Evolutionary conservation across 345 rosid genomes (phyloP), one percentile per base, ranked within the genome.

Genomic region (Pistacia integerrima): DNA sequence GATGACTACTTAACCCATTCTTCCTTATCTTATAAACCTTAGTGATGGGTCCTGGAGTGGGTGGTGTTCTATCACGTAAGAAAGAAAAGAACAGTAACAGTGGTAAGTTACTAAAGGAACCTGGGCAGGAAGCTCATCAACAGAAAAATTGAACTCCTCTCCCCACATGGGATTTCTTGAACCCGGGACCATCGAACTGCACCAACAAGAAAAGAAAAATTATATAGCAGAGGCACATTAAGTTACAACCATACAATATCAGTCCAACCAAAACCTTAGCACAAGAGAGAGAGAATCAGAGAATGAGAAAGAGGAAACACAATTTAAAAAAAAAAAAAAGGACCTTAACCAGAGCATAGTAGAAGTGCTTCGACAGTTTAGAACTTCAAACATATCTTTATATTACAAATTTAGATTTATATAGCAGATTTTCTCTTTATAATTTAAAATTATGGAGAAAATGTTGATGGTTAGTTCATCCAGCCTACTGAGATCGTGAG

Each of bases 91-190:
- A 20, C 12, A 41, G 7, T 18, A 75, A 75, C 30, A 51, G 38
- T 18, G 44, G 57, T 28, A 61, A 74, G 55, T 71, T 72, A 78
- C 9, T 66, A 73, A 36, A 44, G 69, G 59, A 85, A 93, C 99
- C 97, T 94, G 83, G 59, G 79, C 93, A 83, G 97, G 98, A 80
- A 96, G 97, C 87, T 92, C 90, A 70, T 94, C 97, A 51, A 86
- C 91, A 65, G 93, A 87, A 79, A 96, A 92, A 82, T 94, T 88
- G 82, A 96, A 93, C 88, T 96, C 97, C 84, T 96, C 99, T 71
- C 98, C 98, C 99, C 98, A 96, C 98, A 96, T 87, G 44, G 99
- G 99, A 87, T 96, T 91, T 88, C 98, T 89, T 74, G 98, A 92
- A 84, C 97, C 97, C 76, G 97, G 98, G 78, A 96, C 89, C 99